phyloP scores from a whole-genome alignment of 306 rosid genomes.

The Acacia confusa region DNA sequence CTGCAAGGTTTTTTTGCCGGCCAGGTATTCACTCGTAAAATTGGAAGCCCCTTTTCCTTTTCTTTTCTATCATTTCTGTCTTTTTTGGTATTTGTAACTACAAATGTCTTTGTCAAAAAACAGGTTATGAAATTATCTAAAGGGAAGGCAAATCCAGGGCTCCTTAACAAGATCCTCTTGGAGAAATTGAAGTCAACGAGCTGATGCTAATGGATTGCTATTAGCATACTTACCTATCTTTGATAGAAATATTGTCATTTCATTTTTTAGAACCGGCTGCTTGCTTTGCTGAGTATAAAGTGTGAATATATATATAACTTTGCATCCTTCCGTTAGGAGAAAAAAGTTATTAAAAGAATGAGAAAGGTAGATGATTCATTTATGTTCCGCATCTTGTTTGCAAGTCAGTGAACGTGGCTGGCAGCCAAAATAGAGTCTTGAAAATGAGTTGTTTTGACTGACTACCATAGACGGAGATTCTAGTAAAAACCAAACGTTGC shows the following conservation, averaged over 20 bases:
- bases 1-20: constrained; percentile 88
- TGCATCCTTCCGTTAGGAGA: not conserved
- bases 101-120: constrained; percentile 13
- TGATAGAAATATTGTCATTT: not conserved
- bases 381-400: constrained; percentile 9
- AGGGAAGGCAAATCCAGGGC: constrained; percentile 94
- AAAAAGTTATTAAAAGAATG: not conserved
- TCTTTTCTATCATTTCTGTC: not conserved
- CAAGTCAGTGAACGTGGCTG: not conserved
- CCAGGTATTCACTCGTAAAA: constrained; percentile 59
- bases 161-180: constrained; percentile 81
- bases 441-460: not conserved
- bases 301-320: constrained; percentile 10
- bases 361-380: not conserved
- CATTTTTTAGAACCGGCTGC: not conserved
- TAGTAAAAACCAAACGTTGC: constrained; percentile 1
- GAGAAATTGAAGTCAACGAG: constrained; percentile 73
- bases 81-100: not conserved
- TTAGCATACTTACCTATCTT: not conserved
- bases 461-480: constrained; percentile 17
- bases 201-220: constrained; percentile 39
- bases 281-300: not conserved
- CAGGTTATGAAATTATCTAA: constrained; percentile 89
- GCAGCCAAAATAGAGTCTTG: not conserved
- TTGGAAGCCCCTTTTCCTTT: constrained; percentile 7